Conservation (phyloP, 106 monocot species). For the Dendrobium nobile region DNA sequence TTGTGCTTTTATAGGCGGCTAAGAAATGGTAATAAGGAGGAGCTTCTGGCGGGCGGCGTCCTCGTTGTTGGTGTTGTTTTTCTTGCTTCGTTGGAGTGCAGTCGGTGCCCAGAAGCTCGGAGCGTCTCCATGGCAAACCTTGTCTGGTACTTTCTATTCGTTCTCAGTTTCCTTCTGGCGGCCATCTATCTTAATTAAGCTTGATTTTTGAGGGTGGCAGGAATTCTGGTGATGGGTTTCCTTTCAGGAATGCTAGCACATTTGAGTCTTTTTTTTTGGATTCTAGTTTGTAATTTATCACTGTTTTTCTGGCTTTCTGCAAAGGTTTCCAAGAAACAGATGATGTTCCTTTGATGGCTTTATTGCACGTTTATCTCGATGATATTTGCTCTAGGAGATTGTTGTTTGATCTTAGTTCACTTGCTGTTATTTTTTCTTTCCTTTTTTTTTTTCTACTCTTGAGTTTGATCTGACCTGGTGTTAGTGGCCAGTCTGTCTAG, state of each 20-base stretch:
- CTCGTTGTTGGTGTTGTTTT: constrained; percentile 5
- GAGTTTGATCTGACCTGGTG: not conserved
- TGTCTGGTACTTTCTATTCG: constrained; percentile 15
- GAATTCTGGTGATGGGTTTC: no score
- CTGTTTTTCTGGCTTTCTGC: not conserved
- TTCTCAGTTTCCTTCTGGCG: not conserved
- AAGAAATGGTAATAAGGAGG: not conserved
- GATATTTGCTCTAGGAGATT: not conserved
- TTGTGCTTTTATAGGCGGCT: not conserved
- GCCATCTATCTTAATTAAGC: not conserved
- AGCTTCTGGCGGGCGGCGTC: not conserved
- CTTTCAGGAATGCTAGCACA: not conserved
- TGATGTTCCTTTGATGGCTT: not conserved
- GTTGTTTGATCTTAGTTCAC: not conserved
- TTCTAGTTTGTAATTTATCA: not conserved
- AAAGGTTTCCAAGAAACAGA: not conserved
- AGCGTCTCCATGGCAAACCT: constrained; percentile 21
- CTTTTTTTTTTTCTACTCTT: not conserved
- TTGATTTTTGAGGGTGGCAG: not conserved
- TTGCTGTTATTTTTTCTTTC: not conserved
- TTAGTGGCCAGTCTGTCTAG: not conserved
- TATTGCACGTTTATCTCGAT: not conserved
- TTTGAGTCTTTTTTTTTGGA: not conserved
- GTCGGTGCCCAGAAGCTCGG: constrained; percentile 16
- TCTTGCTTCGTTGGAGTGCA: constrained; percentile 5